These are phyloP conservation scores for Penicillium subrubescens DNA, from an alignment of 495 filamentous ascomycete species.

Conservation along the genomic window DNA sequence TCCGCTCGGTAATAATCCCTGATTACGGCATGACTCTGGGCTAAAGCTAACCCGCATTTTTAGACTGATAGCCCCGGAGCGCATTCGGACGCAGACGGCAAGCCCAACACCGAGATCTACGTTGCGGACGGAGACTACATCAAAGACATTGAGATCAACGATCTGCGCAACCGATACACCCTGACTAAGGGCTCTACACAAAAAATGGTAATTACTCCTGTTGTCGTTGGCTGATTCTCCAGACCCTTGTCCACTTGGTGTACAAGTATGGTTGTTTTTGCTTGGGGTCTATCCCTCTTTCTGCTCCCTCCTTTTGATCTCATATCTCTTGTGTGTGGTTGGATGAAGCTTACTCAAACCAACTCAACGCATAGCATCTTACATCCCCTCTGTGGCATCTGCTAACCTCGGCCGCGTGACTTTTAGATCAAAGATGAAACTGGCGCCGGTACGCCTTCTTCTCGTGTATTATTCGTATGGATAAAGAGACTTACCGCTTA, in stretches of 20 bases:
- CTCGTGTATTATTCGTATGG: constrained; percentile 44
- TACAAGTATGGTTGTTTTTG: constrained; percentile 22
- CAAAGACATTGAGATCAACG: constrained; percentile 98
- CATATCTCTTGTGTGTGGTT: constrained; percentile 55
- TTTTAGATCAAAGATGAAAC: constrained; percentile 99
- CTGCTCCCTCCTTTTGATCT: constrained; percentile 38
- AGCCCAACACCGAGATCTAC: constrained; percentile 84
- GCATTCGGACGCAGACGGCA: constrained; percentile 52
- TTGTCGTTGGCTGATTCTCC: constrained; percentile 77
- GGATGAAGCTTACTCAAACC: constrained; percentile 82
- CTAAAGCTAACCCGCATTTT: neutral
- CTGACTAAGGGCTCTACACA: constrained; percentile 97
- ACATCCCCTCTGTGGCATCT: constrained; percentile 84
- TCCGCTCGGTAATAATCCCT: constrained; percentile 57
- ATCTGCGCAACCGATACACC: constrained; percentile 94
- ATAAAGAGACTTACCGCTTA: constrained; percentile 60
- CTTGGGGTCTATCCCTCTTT: constrained; percentile 40
- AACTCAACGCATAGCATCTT: constrained; percentile 65
- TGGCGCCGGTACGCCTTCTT: constrained; percentile 94
- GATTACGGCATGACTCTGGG: neutral
- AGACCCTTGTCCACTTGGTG: constrained; percentile 44
- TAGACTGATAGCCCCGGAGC: constrained; percentile 39
- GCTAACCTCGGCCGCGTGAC: constrained; percentile 92
- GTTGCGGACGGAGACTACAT: constrained; percentile 96
- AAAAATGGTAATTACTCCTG: constrained; percentile 96